Evolutionary conservation across 1,139 yeast species (phyloP).

Genomic region (Schwanniomyces etchellsii): DNA sequence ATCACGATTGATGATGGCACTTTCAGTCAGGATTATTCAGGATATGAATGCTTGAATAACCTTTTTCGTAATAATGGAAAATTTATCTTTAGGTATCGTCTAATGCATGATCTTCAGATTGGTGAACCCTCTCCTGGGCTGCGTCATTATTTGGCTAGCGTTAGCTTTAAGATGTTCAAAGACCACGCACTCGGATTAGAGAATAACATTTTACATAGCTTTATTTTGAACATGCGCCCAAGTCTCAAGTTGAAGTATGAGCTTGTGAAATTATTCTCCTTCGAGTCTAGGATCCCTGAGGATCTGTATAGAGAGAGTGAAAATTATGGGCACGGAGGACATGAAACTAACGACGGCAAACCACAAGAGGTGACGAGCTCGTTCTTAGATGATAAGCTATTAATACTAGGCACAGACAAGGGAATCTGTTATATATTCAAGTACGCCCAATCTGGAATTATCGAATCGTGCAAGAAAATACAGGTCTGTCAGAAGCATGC

Average conservation of each 20-base stretch:
- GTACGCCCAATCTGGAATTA: background rate
- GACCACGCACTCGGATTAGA: too few species aligned
- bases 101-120: background rate
- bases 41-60: background rate
- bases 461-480: background rate
- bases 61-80: background rate
- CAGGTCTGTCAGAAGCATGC: background rate
- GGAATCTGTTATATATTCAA: background rate
- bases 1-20: background rate
- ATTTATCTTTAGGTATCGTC: background rate
- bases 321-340: too few species aligned
- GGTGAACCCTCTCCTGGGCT: background rate
- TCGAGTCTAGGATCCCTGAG: too few species aligned
- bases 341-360: too few species aligned
- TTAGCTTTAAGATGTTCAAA: background rate
- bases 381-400: background rate
- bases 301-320: too few species aligned
- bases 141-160: background rate
- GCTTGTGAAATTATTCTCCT: too few species aligned
- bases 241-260: too few species aligned
- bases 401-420: background rate
- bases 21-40: background rate
- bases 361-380: too few species aligned
- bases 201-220: too few species aligned
- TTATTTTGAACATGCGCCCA: too few species aligned